These are phyloP conservation scores for Heliosperma pusillum DNA, from an alignment of 148 eudicot genomes.

Conservation along the genomic window DNA sequence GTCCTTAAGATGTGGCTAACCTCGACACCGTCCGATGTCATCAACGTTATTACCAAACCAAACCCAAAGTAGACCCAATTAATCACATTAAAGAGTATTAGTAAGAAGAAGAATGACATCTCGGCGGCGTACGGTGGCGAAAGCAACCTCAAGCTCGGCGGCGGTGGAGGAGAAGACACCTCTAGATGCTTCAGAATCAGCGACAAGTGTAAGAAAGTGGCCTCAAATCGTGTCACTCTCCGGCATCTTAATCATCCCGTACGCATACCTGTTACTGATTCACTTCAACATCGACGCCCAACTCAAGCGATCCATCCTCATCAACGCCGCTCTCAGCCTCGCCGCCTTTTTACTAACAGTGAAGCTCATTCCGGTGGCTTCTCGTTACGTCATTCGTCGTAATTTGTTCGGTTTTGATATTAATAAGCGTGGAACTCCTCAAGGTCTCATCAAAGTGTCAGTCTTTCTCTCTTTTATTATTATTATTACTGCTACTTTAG, in stretches of 20 bases:
- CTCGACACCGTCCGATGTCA: no score
- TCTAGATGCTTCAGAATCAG: no score
- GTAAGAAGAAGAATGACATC: no score
- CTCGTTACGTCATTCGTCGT: slow-evolving; percentile 69
- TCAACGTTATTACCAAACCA: no score
- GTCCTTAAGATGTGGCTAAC: no score
- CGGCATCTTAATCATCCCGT: slow-evolving; percentile 54
- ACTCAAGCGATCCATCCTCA: slow-evolving; percentile 61
- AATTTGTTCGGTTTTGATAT: slow-evolving; percentile 88
- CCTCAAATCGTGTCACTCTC: slow-evolving; percentile 34
- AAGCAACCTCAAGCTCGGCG: slow-evolving; percentile 11
- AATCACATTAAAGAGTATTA: no score
- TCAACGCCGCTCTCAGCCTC: slow-evolving; percentile 52
- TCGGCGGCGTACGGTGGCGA: slow-evolving; percentile 23
- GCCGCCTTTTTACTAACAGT: slow-evolving; percentile 57
- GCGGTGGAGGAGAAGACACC: no score
- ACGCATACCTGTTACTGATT: slow-evolving; percentile 48
- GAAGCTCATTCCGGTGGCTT: slow-evolving; percentile 72
- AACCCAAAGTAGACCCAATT: no score
- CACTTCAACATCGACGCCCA: slow-evolving; percentile 54
- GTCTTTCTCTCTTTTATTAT: slow-evolving; percentile 14
- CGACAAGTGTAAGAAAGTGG: no score
- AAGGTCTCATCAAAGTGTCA: slow-evolving; percentile 75
- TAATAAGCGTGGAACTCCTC: slow-evolving; percentile 85
- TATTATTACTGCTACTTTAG: no score